phyloP scores from a whole-genome alignment of 1,284 basidiomycete species.

The Sanguinoderma infundibulare region DNA sequence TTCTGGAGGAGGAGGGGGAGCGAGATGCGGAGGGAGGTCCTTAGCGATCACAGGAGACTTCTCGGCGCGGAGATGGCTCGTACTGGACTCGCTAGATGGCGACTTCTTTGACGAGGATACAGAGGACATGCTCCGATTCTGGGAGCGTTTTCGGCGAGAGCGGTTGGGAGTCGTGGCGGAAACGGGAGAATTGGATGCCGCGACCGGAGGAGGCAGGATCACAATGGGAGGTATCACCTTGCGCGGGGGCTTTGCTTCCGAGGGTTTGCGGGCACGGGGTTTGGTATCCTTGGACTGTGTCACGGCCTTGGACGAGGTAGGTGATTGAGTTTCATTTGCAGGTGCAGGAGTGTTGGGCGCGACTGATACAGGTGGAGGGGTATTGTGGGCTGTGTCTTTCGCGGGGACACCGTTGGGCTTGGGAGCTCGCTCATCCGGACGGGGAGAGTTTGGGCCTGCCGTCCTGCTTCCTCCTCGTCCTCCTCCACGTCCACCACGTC shows the following conservation, averaged over 20 bases:
- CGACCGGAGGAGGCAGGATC: slow-evolving; percentile 21
- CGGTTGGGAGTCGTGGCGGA: slow-evolving; percentile 28
- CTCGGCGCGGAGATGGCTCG: slow-evolving; percentile 23
- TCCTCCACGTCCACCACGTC: slow-evolving; percentile 43
- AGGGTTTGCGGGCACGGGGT: slow-evolving; percentile 27
- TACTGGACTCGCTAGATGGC: slow-evolving; percentile 29
- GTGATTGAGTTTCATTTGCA: slow-evolving; percentile 28
- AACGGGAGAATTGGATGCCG: slow-evolving; percentile 20
- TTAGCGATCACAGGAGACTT: slow-evolving; percentile 40
- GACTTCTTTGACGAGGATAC: slow-evolving; percentile 32
- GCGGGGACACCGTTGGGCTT: slow-evolving; percentile 23
- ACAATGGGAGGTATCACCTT: slow-evolving; percentile 27
- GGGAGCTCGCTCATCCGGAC: slow-evolving; percentile 16
- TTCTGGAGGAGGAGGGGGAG: slow-evolving; percentile 27
- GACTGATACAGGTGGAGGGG: slow-evolving; percentile 15
- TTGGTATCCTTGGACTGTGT: slow-evolving; percentile 26
- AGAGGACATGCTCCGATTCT: slow-evolving; percentile 23
- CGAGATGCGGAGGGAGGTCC: slow-evolving; percentile 67
- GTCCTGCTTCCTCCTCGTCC: slow-evolving; percentile 30
- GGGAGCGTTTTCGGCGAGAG: slow-evolving; percentile 34
- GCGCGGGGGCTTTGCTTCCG: slow-evolving; percentile 30
- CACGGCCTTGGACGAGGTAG: slow-evolving; percentile 17
- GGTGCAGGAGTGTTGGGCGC: slow-evolving; percentile 40
- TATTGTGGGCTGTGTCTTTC: slow-evolving; percentile 17
- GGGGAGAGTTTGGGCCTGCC: slow-evolving; percentile 23